Conservation (phyloP, 306 rosid genomes). For the Mimosa pudica region DNA sequence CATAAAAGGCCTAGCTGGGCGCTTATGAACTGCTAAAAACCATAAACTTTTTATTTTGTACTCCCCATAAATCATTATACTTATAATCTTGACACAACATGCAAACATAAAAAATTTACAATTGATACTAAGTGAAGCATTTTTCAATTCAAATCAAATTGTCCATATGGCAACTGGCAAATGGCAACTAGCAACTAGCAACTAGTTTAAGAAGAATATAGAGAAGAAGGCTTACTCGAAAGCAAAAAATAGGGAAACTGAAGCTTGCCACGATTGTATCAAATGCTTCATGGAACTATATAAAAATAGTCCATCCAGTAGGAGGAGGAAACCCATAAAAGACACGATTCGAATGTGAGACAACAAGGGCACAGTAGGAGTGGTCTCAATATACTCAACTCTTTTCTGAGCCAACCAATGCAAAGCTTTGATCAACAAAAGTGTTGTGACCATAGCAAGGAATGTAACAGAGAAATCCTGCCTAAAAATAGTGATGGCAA, state of each 20-base stretch:
- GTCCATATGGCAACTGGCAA: background rate
- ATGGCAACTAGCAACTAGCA: background rate
- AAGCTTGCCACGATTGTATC: slow-evolving; percentile 70
- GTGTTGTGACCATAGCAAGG: slow-evolving; percentile 87
- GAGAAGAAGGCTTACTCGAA: slow-evolving; percentile 79
- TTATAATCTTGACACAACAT: background rate
- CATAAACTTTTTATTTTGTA: background rate
- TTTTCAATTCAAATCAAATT: background rate
- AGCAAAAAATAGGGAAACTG: slow-evolving; percentile 91
- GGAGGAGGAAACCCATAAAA: slow-evolving; percentile 87
- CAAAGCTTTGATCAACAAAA: slow-evolving; percentile 84
- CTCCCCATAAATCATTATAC: background rate
- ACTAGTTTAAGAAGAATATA: slow-evolving; percentile 14
- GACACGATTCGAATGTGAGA: slow-evolving; percentile 93
- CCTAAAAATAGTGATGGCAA: slow-evolving; percentile 93
- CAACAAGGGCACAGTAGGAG: slow-evolving; percentile 76
- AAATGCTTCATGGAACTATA: slow-evolving; percentile 66
- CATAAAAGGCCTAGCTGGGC: slow-evolving; percentile 20
- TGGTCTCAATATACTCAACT: slow-evolving; percentile 96
- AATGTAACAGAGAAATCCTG: slow-evolving; percentile 95
- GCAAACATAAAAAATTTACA: background rate
- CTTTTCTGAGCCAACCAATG: slow-evolving; percentile 99
- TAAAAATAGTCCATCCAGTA: slow-evolving; percentile 73
- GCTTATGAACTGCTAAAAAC: background rate
- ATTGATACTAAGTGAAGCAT: background rate